Evolutionary conservation across 2,329 filamentous ascomycete species (phyloP), one percentile per base, ranked within the genome.

Genomic region (Pseudocercospora fuligena): DNA sequence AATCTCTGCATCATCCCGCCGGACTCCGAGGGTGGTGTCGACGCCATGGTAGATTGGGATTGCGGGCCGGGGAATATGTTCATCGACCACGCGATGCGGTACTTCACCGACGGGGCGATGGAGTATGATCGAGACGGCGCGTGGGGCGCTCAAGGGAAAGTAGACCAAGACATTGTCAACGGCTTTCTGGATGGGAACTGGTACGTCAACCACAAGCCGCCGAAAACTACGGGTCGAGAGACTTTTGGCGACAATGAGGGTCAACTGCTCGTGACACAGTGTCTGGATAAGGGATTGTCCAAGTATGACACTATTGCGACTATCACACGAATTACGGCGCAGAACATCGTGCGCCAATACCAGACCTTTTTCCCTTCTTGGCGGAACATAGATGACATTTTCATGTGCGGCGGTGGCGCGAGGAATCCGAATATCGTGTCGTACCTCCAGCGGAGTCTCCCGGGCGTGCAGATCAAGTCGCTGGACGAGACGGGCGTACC

Each of bases 1-100:
- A 89, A 87, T 69, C 84, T 89, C 23, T 88, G 84, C 77, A 88
- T 88, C 76, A 85, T 88, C 60, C 85, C 84, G 2, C 82, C 85
- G 4, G 80, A 84, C 60, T 40, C 33, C 33, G 33, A 40, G 33
- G 33, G 33, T 40, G 33, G 33, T 40, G 75, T 75, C 33, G 73
- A 80, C 21, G 73, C 79, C 31, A 74, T 72, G 36, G 33, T 40
- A 14, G 75, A 78, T 49, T 78, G 76, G 49, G 78, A 66, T 60
- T 76, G 74, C 25, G 76, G 76, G 5, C 76, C 76, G 19, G 76
- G 75, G 12, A 77, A 77, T 61, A 73, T 77, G 25, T 75, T 77
- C 66, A 77, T 77, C 61, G 76, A 78, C 63, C 72, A 72, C 9
- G 75, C 72, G 1, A 70, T 75, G 21, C 61, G 73, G 25, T 67